Percentiles rank a stretch among this genome's conserved stretches.
These are phyloP conservation scores for Boletus tylopilopsis DNA, from an alignment of 768 basidiomycete species.

Conservation along the genomic window DNA sequence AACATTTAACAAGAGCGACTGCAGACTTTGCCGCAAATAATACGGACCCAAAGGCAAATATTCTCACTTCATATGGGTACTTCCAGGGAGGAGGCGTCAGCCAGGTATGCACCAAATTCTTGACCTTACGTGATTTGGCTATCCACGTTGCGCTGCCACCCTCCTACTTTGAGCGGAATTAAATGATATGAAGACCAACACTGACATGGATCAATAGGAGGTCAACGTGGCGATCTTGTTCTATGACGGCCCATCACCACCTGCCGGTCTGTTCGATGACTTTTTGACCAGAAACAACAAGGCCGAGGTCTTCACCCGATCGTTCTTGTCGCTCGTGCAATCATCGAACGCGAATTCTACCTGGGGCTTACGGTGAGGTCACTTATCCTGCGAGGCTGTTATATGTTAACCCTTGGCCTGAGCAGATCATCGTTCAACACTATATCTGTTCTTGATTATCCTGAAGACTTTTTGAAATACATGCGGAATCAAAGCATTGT, in stretches of 20 bases:
- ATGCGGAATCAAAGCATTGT: conserved; percentile 18
- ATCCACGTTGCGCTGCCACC: background rate
- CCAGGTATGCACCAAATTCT: conserved; percentile 28
- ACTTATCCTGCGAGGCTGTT: background rate
- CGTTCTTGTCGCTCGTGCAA: conserved; percentile 24
- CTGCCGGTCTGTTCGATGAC: conserved; percentile 23
- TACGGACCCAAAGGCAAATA: conserved; percentile 24
- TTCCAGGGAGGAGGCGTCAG: conserved; percentile 28
- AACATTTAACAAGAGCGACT: conserved; percentile 23
- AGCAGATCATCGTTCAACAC: conserved; percentile 22
- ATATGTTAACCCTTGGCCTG: background rate
- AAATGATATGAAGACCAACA: conserved; percentile 1
- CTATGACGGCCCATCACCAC: conserved; percentile 46
- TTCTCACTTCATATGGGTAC: conserved; percentile 42
- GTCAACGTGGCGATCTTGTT: conserved; percentile 41
- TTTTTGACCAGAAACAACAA: conserved; percentile 25
- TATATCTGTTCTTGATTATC: conserved; percentile 23
- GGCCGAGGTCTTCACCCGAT: conserved; percentile 16
- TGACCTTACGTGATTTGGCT: conserved; percentile 2
- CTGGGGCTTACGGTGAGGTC: conserved; percentile 22
- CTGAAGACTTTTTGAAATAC: conserved; percentile 14
- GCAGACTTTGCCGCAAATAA: conserved; percentile 21
- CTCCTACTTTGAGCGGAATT: background rate
- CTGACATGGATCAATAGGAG: conserved; percentile 8
- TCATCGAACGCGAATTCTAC: conserved; percentile 17